These are phyloP conservation scores for Lipomyces chichibuensis DNA, from an alignment of 805 yeast species.

Conservation along the genomic window DNA sequence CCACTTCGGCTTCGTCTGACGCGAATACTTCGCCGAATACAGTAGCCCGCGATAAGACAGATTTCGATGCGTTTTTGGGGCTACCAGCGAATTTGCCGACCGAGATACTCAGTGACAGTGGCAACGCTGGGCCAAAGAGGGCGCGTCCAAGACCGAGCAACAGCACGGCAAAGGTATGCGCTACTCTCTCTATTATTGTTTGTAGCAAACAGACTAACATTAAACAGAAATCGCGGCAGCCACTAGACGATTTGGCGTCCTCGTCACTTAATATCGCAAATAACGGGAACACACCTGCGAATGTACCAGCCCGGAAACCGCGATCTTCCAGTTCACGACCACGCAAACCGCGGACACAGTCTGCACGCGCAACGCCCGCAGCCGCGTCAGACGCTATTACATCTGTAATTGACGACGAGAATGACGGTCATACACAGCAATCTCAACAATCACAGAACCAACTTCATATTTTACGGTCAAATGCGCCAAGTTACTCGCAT, in stretches of 20 bases:
- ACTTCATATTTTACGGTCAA: neutral
- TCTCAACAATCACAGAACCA: neutral
- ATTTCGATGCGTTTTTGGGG: conserved; percentile 27
- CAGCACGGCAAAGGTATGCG: conserved; percentile 11
- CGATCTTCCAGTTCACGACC: conserved; percentile 6
- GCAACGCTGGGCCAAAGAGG: conserved; percentile 6
- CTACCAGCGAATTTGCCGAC: conserved; percentile 6
- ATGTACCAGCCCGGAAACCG: conserved; percentile 6
- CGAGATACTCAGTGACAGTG: neutral
- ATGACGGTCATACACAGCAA: neutral
- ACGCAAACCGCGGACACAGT: conserved; percentile 4
- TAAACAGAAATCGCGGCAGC: conserved; percentile 9
- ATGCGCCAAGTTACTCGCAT: neutral
- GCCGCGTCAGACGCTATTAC: neutral
- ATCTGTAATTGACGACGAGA: neutral
- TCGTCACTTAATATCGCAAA: conserved; percentile 7
- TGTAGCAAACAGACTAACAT: neutral
- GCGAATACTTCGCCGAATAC: neutral
- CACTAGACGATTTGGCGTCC: conserved; percentile 18
- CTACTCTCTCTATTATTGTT: no score
- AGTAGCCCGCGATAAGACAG: conserved; percentile 1
- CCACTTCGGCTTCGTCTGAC: neutral
- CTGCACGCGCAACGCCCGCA: conserved; percentile 1
- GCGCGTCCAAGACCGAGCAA: conserved; percentile 13
- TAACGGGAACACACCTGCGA: neutral